Evolutionary conservation across 345 rosid species (phyloP).

Genomic region (Eucalyptus polybractea): DNA sequence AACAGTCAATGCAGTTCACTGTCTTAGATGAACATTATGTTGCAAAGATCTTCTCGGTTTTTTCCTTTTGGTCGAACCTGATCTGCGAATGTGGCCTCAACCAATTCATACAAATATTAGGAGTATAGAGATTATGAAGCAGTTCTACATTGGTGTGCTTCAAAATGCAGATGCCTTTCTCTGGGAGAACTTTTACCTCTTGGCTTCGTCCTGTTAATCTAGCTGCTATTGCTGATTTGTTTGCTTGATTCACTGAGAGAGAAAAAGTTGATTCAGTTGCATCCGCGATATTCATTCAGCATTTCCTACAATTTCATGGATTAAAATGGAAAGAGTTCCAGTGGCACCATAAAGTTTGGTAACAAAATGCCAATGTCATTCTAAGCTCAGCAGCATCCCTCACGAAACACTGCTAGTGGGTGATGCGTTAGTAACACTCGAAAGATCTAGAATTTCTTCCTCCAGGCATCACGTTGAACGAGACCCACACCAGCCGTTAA

Average conservation of each 20-base stretch:
- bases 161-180: not conserved
- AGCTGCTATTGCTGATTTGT: not conserved
- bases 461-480: no score
- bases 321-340: no score
- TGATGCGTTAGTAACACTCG: no score
- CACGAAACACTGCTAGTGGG: no score
- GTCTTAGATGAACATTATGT: not conserved
- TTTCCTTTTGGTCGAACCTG: not conserved
- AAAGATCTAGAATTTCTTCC: no score
- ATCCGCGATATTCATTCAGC: no score
- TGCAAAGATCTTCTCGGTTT: not conserved
- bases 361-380: no score
- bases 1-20: not conserved
- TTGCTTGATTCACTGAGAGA: not conserved
- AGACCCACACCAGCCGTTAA: no score
- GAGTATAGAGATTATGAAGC: not conserved
- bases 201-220: not conserved
- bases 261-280: not conserved
- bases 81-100: not conserved
- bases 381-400: no score
- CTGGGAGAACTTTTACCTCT: not conserved
- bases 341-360: no score
- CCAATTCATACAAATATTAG: not conserved
- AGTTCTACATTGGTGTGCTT: not conserved
- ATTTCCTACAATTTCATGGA: no score